Conservation (phyloP, 2,329 filamentous ascomycete genomes). For the Gaeumannomyces sp. region DNA sequence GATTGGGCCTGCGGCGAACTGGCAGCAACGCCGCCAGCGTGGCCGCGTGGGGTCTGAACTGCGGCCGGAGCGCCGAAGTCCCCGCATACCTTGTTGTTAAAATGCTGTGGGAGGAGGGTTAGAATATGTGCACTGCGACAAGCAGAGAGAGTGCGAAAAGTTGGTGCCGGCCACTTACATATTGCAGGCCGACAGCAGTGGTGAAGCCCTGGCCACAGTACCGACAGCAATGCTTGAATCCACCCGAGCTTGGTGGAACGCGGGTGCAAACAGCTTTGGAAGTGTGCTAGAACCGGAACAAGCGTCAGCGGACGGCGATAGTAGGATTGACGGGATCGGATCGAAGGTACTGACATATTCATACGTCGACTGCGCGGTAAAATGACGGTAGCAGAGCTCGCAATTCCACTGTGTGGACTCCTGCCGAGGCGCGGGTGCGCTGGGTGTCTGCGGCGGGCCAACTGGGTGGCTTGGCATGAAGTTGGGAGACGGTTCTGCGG, state of each 20-base stretch:
- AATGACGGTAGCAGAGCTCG: conserved; percentile 8
- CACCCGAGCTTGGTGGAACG: conserved; percentile 16
- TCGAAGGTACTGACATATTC: conserved; percentile 6
- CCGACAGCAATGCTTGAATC: conserved; percentile 34
- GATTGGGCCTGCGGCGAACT: neutral
- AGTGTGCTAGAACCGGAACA: neutral
- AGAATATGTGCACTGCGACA: conserved; percentile 6
- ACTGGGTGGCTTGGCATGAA: neutral
- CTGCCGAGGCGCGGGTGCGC: neutral
- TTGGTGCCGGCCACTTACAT: conserved; percentile 25
- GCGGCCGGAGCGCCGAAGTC: conserved; percentile 23
- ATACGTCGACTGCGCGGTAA: conserved; percentile 2
- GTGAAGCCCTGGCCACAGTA: conserved; percentile 41
- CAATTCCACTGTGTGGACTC: conserved; percentile 1
- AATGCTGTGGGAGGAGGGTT: conserved; percentile 27
- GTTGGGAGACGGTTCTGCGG: neutral
- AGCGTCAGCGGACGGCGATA: neutral
- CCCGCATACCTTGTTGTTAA: conserved; percentile 40
- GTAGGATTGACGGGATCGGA: neutral
- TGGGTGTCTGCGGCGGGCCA: neutral
- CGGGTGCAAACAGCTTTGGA: conserved; percentile 25
- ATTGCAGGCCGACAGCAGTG: conserved; percentile 33
- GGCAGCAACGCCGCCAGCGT: too few species aligned
- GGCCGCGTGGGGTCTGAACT: conserved; percentile 10
- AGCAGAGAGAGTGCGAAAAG: too few species aligned